Evolutionary conservation across 768 basidiomycete species (phyloP).

Genomic region (Calocybe cyanea): DNA sequence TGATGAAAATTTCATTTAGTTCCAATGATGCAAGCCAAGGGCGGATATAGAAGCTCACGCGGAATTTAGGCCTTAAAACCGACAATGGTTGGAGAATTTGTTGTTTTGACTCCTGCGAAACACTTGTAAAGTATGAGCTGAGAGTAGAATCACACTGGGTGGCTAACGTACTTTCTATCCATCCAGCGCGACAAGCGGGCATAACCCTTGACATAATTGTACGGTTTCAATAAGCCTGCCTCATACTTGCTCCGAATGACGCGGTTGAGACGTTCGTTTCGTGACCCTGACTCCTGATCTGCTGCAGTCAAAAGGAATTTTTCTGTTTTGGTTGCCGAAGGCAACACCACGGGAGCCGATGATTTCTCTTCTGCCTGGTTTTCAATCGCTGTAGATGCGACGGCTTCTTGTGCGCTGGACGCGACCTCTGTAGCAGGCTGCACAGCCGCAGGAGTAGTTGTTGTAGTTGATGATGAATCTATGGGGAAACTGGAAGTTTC

Average conservation of each 20-base stretch:
- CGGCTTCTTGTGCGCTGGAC: background rate
- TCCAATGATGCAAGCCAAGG: background rate
- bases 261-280: constrained; percentile 84
- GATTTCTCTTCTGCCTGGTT: constrained; percentile 27
- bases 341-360: constrained; percentile 49
- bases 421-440: too few species aligned
- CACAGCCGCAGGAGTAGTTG: constrained; percentile 2
- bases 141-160: background rate
- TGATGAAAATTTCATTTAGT: too few species aligned
- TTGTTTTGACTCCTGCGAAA: constrained; percentile 87
- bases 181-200: constrained; percentile 91
- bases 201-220: constrained; percentile 96
- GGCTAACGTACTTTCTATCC: constrained; percentile 70
- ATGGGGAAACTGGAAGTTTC: constrained; percentile 9
- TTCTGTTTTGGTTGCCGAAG: constrained; percentile 78
- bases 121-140: constrained; percentile 37
- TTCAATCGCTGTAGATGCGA: background rate
- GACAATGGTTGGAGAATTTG: constrained; percentile 89
- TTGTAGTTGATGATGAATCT: constrained; percentile 4
- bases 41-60: constrained; percentile 39
- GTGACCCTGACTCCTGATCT: constrained; percentile 87
- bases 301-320: constrained; percentile 90
- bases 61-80: constrained; percentile 79
- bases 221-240: constrained; percentile 90
- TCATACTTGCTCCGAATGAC: constrained; percentile 98